Percentiles rank a stretch among this genome's conserved stretches.
Evolutionary conservation across 441 rosid species (phyloP).

Genomic region (Pelargonium myrrhifolium): DNA sequence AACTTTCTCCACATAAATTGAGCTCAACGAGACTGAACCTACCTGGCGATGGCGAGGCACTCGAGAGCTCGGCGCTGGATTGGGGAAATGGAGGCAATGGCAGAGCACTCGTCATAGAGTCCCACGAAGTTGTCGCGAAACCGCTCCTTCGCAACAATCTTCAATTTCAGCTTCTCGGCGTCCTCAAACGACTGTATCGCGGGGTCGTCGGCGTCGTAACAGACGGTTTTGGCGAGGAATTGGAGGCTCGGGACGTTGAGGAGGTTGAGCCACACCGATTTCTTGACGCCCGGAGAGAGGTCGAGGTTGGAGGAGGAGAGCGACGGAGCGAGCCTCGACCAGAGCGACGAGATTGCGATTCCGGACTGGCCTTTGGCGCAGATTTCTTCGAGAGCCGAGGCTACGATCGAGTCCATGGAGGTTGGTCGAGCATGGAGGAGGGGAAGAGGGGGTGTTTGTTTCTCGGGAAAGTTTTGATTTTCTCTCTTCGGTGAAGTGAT

Average conservation of each 20-base stretch:
- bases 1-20: too few species aligned
- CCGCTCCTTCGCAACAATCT: constrained; percentile 52
- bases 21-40: constrained; percentile 3
- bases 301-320: constrained; percentile 23
- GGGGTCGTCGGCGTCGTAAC: constrained; percentile 30
- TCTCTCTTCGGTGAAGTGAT: background rate
- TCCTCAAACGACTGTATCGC: constrained; percentile 53
- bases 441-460: constrained; percentile 10
- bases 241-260: constrained; percentile 52
- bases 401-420: constrained; percentile 58
- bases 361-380: constrained; percentile 62
- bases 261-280: constrained; percentile 54
- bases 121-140: constrained; percentile 73
- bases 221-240: constrained; percentile 29
- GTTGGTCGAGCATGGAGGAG: background rate
- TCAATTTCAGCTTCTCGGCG: constrained; percentile 47
- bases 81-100: constrained; percentile 30
- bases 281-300: constrained; percentile 37
- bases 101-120: constrained; percentile 51
- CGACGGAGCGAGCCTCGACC: constrained; percentile 17
- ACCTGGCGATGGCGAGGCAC: constrained; percentile 71
- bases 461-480: constrained; percentile 10
- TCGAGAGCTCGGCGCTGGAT: constrained; percentile 61
- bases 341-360: constrained; percentile 32
- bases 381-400: constrained; percentile 70